A percentile compares a stretch with the other conserved stretches of the same genome.
Conservation (phyloP, 805 yeast genomes). For the Candida pseudoglaebosa region DNA sequence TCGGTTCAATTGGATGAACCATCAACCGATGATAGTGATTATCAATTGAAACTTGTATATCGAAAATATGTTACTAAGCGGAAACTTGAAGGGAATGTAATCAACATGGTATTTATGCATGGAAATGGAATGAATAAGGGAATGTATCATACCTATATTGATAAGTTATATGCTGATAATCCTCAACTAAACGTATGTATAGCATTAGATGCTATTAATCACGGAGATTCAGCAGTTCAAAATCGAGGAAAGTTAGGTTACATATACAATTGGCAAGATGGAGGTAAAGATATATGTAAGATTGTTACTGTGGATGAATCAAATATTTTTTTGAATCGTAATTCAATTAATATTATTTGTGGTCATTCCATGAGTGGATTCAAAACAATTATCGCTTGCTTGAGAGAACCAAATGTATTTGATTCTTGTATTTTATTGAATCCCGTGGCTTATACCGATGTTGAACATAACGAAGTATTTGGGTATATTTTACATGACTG, state of each 20-base stretch:
- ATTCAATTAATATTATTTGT: constrained; percentile 40
- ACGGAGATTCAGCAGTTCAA: constrained; percentile 63
- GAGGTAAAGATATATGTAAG: constrained; percentile 52
- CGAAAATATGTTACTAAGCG: constrained; percentile 31
- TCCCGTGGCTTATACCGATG: constrained; percentile 46
- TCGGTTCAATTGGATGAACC: constrained; percentile 16
- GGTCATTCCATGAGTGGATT: constrained; percentile 81
- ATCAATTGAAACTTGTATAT: constrained; percentile 44
- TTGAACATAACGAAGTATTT: constrained; percentile 8
- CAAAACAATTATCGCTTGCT: constrained; percentile 33
- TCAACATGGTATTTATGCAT: constrained; percentile 56
- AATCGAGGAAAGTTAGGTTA: constrained; percentile 56
- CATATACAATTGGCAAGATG: constrained; percentile 60
- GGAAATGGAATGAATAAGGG: constrained; percentile 65
- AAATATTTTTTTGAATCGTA: constrained; percentile 23
- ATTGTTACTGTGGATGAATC: constrained; percentile 40
- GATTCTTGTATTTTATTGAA: constrained; percentile 56
- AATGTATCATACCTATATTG: constrained; percentile 57
- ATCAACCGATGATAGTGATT: constrained; percentile 38
- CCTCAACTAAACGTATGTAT: constrained; percentile 10
- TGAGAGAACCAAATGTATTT: constrained; percentile 46
- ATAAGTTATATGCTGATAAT: constrained; percentile 25
- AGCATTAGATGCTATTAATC: constrained; percentile 52
- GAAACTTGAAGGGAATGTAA: constrained; percentile 9
- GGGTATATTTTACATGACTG: constrained; percentile 5